A percentile compares a stretch with the other conserved stretches of the same genome.
Conservation (phyloP, 2,329 filamentous ascomycete species). For the Xylariaceae sp. region DNA sequence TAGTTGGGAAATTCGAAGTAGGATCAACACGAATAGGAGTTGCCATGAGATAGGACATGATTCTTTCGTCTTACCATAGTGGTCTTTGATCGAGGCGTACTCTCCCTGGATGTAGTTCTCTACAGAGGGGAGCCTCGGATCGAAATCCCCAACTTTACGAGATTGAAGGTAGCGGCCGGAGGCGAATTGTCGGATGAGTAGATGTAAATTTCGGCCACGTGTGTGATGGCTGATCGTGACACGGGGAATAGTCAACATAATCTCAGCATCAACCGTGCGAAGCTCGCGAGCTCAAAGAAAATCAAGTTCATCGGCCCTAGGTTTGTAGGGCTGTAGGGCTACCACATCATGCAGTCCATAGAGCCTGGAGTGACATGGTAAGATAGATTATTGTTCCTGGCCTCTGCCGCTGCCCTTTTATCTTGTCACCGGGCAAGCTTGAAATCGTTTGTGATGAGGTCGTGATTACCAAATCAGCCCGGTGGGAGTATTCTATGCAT, state of each 20-base stretch:
- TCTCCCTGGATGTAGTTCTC: conserved; percentile 42
- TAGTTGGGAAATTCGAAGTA: background rate
- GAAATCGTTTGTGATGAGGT: too few species aligned
- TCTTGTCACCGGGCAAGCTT: too few species aligned
- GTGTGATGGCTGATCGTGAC: background rate
- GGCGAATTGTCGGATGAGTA: background rate
- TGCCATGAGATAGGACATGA: background rate
- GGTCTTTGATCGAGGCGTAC: conserved; percentile 40
- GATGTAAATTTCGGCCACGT: background rate
- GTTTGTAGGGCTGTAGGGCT: background rate
- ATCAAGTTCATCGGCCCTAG: background rate
- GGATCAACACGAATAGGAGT: background rate
- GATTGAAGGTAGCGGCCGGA: conserved; percentile 5
- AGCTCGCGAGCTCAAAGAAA: background rate
- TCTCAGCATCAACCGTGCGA: background rate
- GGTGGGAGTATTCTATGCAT: too few species aligned
- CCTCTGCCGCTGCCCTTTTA: too few species aligned
- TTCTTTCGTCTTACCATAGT: conserved; percentile 36
- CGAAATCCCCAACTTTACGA: conserved; percentile 18
- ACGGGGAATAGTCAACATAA: conserved; percentile 11
- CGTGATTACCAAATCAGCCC: too few species aligned
- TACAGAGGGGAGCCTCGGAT: conserved; percentile 38
- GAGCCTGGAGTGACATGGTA: too few species aligned
- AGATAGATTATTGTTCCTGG: too few species aligned
- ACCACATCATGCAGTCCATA: background rate